phyloP scores from a whole-genome alignment of 495 filamentous ascomycete species.

The Penicillium paradoxum region DNA sequence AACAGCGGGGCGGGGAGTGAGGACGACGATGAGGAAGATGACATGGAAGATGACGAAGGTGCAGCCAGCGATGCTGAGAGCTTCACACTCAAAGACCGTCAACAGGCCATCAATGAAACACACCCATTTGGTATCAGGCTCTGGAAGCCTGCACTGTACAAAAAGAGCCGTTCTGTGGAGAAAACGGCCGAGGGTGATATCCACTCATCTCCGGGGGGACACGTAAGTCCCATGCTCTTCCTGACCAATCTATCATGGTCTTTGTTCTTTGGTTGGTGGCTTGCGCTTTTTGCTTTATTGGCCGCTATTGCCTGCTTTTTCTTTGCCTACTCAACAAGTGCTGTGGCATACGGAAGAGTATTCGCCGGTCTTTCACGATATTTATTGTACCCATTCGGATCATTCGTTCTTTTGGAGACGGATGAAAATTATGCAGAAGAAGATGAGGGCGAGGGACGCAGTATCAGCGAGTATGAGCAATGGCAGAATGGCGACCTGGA shows the following conservation, averaged over 20 bases:
- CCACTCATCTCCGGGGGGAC: constrained; percentile 87
- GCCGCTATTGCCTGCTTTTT: constrained; percentile 74
- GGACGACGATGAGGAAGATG: constrained; percentile 25
- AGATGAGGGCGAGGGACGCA: constrained; percentile 97
- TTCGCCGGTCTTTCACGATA: constrained; percentile 82
- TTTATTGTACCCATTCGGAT: constrained; percentile 92
- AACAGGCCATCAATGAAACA: constrained; percentile 97
- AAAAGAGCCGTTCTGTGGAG: constrained; percentile 93
- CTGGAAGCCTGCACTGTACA: constrained; percentile 98
- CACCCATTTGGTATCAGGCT: constrained; percentile 98
- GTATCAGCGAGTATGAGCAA: constrained; percentile 98
- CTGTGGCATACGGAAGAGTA: constrained; percentile 79
- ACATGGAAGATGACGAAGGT: constrained; percentile 47
- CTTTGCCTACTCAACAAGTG: constrained; percentile 73
- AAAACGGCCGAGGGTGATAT: constrained; percentile 96
- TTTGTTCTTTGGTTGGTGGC: constrained; percentile 94
- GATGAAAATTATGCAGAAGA: constrained; percentile 94
- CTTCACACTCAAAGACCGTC: constrained; percentile 77
- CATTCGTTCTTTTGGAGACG: constrained; percentile 86
- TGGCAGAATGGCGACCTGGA: constrained; percentile 98
- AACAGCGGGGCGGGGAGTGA: constrained; percentile 20
- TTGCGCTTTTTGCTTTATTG: constrained; percentile 66
- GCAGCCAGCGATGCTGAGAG: constrained; percentile 74
- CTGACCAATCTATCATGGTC: constrained; percentile 91
- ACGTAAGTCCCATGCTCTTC: constrained; percentile 75